These are phyloP conservation scores for Dianthus caryophyllus DNA, from an alignment of 148 eudicot species.

Conservation along the genomic window DNA sequence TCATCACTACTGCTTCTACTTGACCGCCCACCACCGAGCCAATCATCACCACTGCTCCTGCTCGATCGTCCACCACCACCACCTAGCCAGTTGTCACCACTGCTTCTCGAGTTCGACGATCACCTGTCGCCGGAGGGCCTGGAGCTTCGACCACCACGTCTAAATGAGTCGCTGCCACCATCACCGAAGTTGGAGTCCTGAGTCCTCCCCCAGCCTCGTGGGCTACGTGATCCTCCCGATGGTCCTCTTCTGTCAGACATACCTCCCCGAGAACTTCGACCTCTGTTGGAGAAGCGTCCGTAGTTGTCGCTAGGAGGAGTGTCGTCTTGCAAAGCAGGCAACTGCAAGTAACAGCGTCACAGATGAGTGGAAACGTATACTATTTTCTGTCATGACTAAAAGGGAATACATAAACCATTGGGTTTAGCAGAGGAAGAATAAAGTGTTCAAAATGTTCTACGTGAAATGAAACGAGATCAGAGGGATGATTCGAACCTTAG, in stretches of 20 bases:
- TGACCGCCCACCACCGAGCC: slow-evolving; percentile 13
- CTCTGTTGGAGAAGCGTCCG: slow-evolving; percentile 71
- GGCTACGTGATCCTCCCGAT: slow-evolving; percentile 39
- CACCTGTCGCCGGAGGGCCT: slow-evolving; percentile 43
- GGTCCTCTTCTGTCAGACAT: slow-evolving; percentile 31
- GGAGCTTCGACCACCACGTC: slow-evolving; percentile 44
- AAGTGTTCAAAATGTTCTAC: neutral
- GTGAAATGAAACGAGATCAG: neutral
- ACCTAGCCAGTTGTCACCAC: slow-evolving; percentile 68
- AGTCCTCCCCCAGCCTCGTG: slow-evolving; percentile 53
- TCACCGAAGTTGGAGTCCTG: slow-evolving; percentile 31
- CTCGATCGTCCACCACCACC: slow-evolving; percentile 36
- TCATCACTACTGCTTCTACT: neutral
- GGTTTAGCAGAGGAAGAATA: neutral
- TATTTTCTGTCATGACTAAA: too few species aligned
- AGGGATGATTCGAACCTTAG: slow-evolving; percentile 45
- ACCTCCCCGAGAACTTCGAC: slow-evolving; percentile 48
- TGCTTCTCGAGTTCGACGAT: slow-evolving; percentile 49
- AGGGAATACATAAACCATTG: neutral
- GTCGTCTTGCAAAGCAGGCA: slow-evolving; percentile 96
- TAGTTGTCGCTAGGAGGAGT: slow-evolving; percentile 75
- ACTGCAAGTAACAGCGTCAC: slow-evolving; percentile 41
- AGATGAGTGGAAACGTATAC: slow-evolving; percentile 1
- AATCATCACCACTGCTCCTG: too few species aligned
- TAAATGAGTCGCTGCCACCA: slow-evolving; percentile 27